Base-by-base conservation (phyloP, 768 basidiomycete genomes). In the Amanita muscaria region DNA sequence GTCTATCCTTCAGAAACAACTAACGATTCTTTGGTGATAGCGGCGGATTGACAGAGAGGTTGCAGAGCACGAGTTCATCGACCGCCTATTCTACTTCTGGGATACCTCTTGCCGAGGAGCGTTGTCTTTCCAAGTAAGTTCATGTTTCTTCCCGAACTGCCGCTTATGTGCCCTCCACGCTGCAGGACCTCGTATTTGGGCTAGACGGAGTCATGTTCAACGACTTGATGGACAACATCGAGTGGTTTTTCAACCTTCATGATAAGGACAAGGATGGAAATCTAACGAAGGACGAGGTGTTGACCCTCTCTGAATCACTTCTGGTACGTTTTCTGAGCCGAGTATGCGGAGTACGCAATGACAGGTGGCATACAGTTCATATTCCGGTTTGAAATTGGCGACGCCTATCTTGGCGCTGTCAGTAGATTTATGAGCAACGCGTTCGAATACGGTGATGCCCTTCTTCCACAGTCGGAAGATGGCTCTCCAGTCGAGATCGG, bases 371-470 rank as follows among this genome's bases (percentile, higher is more conserved):
- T 25, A 3, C 57, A 97, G 93, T 97, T 97, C 64, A 96, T 98
- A 51, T 99, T 99, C 78, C 83, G 96, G 11, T 89, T 82, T 61
- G 96, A 99, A 64, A 74, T 91, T 9, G 96, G 96, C 3, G 96
- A 99, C 61, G 88, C 90, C 3, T 99, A 94, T 59, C 73, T 99
- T 18, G 96, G 92, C 1, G 90, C 94, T 18, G 88, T 99, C 51
- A 93, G 90, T 52, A 83, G 91, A 32, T 94, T 97, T 60, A 93
- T 98, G 83, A 86, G 92, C 30, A 98, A 99, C 56, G 90, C 94
- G 0, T 99, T 97, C 55, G 96, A 99, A 58, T 97, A 93, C 46
- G 96, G 92, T 2, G 92, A 96, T 64, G 83, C 90, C n/a, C 71
- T 90, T n/a, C 65, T 87, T 12, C 84, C 83, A 32, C 68, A 69